Evolutionary conservation across 2,329 filamentous ascomycete species (phyloP), one percentile per base, ranked within the genome.

Genomic region (Cladosporium velox): DNA sequence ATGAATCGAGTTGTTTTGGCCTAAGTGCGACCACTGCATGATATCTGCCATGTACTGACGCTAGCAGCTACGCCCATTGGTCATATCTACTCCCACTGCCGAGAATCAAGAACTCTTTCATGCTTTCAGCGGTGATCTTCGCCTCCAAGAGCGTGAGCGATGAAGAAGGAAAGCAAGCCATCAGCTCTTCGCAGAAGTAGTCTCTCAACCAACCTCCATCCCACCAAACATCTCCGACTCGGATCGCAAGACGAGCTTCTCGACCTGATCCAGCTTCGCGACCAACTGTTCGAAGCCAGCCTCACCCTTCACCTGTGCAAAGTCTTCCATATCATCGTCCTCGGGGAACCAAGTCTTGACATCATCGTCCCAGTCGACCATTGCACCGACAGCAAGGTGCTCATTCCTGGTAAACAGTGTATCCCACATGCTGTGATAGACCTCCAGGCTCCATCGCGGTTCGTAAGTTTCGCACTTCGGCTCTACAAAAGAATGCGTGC

Each of bases 341-440:
- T 67, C 47, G 3, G 76, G 75, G 44, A 78, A 77, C 74, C 74
- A 77, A 11, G 67, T 69, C 7, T 69, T 66, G 12, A 72, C 67
- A 49, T 72, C 72, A 38, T 72, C 68, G 2, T 64, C 58, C 75
- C 75, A 78, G 7, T 70, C 67, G 2, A 72, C 70, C 35, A 49
- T 55, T 26, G 67, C 66, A 21, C 75, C 76, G 30, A 77, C 70
- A 0, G 54, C 14, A 10, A 77, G 66, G 12, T 69, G 65, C 51
- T 73, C 71, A 59, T 77, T 77, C 59, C 69, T 44, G 1, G 67
- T 66, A 14, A 78, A 68, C 30, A 65, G 67, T 5, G 54, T 70
- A n/a, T 72, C 71, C 76, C 76, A 78, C 12, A 69, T 67, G 10
- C 66, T 67, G 38, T 73, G 70, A 55, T 67, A 73, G 5, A 77